A percentile compares a stretch with the other conserved stretches of the same genome.
Evolutionary conservation across 164 flowering plant genomes (phyloP).

Genomic region (Macadamia tetraphylla): DNA sequence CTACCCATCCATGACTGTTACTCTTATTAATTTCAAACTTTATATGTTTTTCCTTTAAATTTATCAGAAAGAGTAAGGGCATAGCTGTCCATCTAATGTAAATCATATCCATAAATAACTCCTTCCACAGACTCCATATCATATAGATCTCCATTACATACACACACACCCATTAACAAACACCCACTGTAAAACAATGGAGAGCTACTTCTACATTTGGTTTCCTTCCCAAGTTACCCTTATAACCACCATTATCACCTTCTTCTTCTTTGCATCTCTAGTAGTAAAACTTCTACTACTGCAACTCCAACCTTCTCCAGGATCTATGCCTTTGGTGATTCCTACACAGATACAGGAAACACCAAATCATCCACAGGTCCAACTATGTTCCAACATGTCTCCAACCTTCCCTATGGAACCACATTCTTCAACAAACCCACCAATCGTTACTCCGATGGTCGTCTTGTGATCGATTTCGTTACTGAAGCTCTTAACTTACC

Average conservation of each 20-base stretch:
- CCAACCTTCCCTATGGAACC: constrained; percentile 38
- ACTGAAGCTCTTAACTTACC: constrained; percentile 48
- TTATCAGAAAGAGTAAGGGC: too few species aligned
- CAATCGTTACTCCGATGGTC: constrained; percentile 53
- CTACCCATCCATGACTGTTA: too few species aligned
- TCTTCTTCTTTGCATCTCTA: constrained; percentile 3
- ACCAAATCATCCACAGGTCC: constrained; percentile 32
- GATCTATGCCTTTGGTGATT: constrained; percentile 73
- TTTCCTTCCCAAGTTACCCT: background rate
- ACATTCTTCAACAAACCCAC: constrained; percentile 35
- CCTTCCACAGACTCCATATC: too few species aligned
- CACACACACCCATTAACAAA: too few species aligned
- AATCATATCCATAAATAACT: too few species aligned
- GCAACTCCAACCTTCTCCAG: constrained; percentile 25
- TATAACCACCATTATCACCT: background rate
- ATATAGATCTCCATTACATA: too few species aligned
- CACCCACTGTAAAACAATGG: too few species aligned
- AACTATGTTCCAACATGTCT: constrained; percentile 21
- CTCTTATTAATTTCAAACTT: too few species aligned
- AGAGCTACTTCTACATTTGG: too few species aligned
- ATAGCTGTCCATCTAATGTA: too few species aligned
- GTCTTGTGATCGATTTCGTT: constrained; percentile 55
- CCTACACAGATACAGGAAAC: constrained; percentile 76
- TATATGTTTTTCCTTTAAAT: too few species aligned
- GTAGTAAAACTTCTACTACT: constrained; percentile 3